Evolutionary conservation across 2,329 filamentous ascomycete species (phyloP), one percentile per base, ranked within the genome.

Genomic region (Rhynchosporium graminicola): DNA sequence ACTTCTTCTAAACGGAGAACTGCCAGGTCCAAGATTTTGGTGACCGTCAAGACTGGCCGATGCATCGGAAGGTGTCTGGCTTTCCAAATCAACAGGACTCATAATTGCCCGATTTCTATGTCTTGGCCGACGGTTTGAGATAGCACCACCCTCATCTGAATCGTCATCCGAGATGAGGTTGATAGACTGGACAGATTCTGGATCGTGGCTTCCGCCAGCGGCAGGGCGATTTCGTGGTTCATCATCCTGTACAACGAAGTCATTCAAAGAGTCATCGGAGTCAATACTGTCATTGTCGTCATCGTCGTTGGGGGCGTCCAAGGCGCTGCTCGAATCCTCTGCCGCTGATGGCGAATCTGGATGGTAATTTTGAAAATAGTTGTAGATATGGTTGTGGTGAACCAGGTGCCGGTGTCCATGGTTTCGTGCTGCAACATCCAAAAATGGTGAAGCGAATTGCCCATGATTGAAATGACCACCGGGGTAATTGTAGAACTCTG

Each of bases 101-200:
- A 47, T 42, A 9, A 28, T 26, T 15, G 20, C 48, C 10, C 36
- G 43, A 12, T 26, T 47, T 52, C 64, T 52, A 48, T 65, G 68
- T 52, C 63, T 61, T 33, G 61, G 65, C 28, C 69, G 65, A n/a
- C 70, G 65, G 52, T 65, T 70, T 29, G 68, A 68, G 13, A 73
- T 65, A 20, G 65, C 69, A 33, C 71, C 71, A 36, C 71, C 72
- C 63, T 73, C 72, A 57, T 74, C 72, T 3, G 69, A 71, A 7
- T 72, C 71, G 55, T 71, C 68, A 60, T 73, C 71, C n/a, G 71
- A 71, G 51, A 70, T 65, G 12, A 63, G 20, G 60, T 67, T 42
- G 67, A 68, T 46, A 52, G 46, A 45, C 54, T 50, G 26, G 26
- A 28, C 12, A 33, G 60, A 15, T 10, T 13, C 29, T 26, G 42